phyloP scores from a whole-genome alignment of 2,329 filamentous ascomycete genomes.

The Penicillium oxalicum region DNA sequence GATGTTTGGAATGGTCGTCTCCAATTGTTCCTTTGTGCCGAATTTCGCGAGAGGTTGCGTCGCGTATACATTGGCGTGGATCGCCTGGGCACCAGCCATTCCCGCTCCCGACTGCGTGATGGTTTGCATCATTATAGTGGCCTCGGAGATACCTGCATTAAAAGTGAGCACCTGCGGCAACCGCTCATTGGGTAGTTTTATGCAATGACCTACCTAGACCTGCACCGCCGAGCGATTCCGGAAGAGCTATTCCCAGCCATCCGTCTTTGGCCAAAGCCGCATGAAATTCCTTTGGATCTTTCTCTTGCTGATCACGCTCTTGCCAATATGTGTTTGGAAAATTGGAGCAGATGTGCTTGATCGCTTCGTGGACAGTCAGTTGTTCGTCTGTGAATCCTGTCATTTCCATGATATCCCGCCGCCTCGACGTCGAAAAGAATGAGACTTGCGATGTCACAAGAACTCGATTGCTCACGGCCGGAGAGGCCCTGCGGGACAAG shows the following conservation, averaged over 20 bases:
- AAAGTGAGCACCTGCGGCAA: background rate
- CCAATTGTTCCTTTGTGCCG: slow-evolving; percentile 58
- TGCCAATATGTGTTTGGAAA: slow-evolving; percentile 73
- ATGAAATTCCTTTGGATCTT: slow-evolving; percentile 71
- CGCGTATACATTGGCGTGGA: slow-evolving; percentile 51
- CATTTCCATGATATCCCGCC: slow-evolving; percentile 58
- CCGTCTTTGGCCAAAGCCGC: slow-evolving; percentile 66
- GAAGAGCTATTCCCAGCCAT: slow-evolving; percentile 75
- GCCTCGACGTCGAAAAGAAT: slow-evolving; percentile 30
- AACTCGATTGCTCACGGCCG: background rate
- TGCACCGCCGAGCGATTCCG: slow-evolving; percentile 66
- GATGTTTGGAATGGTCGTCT: slow-evolving; percentile 61
- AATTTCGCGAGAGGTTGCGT: slow-evolving; percentile 71
- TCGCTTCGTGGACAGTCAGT: slow-evolving; percentile 63
- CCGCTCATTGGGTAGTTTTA: rapidly evolving
- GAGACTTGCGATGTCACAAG: slow-evolving; percentile 2
- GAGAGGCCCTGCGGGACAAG: background rate
- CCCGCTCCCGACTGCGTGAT: slow-evolving; percentile 69
- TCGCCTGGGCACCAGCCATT: slow-evolving; percentile 60
- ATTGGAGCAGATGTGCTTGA: slow-evolving; percentile 60
- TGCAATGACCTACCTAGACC: slow-evolving; percentile 48
- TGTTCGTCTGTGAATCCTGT: slow-evolving; percentile 68
- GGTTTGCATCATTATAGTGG: slow-evolving; percentile 82
- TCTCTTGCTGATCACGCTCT: slow-evolving; percentile 61
- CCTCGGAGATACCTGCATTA: slow-evolving; percentile 59